Evolutionary conservation across 2,329 filamentous ascomycete genomes (phyloP), one percentile per base, ranked within the genome.

Genomic region (Monosporascus sp.): DNA sequence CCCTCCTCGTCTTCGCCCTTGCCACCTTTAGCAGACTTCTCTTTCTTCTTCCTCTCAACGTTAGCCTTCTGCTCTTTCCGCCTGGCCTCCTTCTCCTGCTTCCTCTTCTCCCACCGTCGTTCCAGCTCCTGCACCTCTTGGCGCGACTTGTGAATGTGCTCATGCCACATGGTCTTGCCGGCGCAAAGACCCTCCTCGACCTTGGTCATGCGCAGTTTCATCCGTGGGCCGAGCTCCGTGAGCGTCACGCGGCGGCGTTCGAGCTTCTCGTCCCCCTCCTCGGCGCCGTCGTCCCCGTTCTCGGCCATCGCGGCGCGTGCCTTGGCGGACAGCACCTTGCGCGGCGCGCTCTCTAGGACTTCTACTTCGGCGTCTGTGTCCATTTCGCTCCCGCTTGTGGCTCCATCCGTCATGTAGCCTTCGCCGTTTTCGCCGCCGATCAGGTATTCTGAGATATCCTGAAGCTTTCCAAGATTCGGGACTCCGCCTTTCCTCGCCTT

Each of bases 331-430:
- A 85, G 71, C 0, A 89, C 82, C 64, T 82, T 87, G 62, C 82
- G 78, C 1, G 85, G 76, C 52, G 84, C 74, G 54, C 76, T 80
- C 74, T 85, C 84, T 19, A 78, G 81, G 22, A 99, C 85, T 68
- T 99, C 94, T 11, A 99, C 90, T 71, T 99, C 94, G 44, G 91
- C 92, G 66, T 99, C 94, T 0, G 93, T 97, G 58, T 97, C 94
- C 24, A 88, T 77, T 68, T 99, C 94, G 41, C 90, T 96, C 53
- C 95, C 94, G 59, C 90, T 96, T 1, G 85, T 88, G 20, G 1
- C 43, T 6, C 74, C 82, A 54, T 94, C 93, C 5, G 90, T 94
- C 62, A 92, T 88, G 71, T 97, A 99, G 3, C 93, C 91, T 19
- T 83, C 78, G 16, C 85, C 86, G 20, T 82, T 81, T 41, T 89